phyloP scores from a whole-genome alignment of 306 rosid genomes.

The Leucaena leucocephala region DNA sequence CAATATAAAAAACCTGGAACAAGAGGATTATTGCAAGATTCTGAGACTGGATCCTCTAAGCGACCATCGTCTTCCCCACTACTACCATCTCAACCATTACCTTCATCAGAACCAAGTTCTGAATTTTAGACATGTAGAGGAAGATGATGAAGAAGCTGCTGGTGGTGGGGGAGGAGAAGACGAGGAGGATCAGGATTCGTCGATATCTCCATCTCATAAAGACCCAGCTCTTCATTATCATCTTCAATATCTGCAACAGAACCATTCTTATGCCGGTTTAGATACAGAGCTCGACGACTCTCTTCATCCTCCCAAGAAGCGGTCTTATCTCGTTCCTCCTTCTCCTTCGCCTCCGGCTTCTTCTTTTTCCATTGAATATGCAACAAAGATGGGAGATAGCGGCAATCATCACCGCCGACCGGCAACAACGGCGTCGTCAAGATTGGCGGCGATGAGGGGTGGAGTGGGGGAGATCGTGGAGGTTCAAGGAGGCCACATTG shows the following conservation, averaged over 20 bases:
- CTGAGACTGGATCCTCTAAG: conserved; percentile 63
- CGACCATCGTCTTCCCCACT: conserved; percentile 35
- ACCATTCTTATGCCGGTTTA: neutral
- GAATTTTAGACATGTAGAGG: conserved; percentile 33
- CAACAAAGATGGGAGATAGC: conserved; percentile 50
- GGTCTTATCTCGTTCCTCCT: conserved; percentile 30
- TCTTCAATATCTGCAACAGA: conserved; percentile 26
- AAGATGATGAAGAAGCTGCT: neutral
- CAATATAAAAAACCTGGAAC: neutral
- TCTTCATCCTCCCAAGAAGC: conserved; percentile 35
- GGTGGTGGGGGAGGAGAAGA: neutral
- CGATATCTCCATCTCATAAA: neutral
- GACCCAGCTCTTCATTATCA: conserved; percentile 28
- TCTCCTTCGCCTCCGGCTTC: conserved; percentile 2
- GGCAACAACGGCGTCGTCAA: conserved; percentile 43
- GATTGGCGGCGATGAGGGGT: conserved; percentile 44
- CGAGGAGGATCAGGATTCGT: conserved; percentile 31
- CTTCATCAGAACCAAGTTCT: conserved; percentile 32
- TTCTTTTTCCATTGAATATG: conserved; percentile 55
- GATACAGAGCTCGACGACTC: conserved; percentile 15
- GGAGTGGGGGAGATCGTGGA: conserved; percentile 75
- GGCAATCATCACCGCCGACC: conserved; percentile 12
- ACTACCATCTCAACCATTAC: conserved; percentile 26
- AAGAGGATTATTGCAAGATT: neutral
- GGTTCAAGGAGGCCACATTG: conserved; percentile 89